These are phyloP conservation scores for Leccinum idahoense DNA, from an alignment of 1,284 basidiomycete species.

Conservation along the genomic window DNA sequence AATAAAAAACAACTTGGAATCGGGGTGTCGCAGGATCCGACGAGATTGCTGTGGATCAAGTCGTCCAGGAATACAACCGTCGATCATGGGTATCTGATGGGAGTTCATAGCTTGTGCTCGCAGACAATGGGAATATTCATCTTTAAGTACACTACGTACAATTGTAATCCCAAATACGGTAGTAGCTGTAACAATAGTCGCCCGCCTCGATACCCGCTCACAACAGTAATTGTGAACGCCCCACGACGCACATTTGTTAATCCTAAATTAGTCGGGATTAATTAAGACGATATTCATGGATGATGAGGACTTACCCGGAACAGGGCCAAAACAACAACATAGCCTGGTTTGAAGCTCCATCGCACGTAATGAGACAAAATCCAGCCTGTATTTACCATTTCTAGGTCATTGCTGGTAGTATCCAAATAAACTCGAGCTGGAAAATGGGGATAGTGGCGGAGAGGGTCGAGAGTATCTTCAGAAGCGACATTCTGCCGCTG, in stretches of 20 bases:
- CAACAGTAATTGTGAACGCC: neutral
- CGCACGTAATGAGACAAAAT: neutral
- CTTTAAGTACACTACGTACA: neutral
- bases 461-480: neutral
- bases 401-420: neutral
- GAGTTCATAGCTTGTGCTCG: neutral
- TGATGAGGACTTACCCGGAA: neutral
- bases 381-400: neutral
- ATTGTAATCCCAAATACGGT: neutral
- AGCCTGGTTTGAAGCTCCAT: neutral
- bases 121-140: neutral
- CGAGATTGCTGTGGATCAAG: neutral
- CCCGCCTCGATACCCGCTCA: neutral
- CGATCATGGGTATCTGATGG: neutral
- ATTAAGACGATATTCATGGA: neutral
- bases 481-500: neutral
- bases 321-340: neutral
- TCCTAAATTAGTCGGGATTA: neutral
- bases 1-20: neutral
- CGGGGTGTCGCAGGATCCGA: neutral
- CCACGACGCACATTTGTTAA: neutral
- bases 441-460: neutral
- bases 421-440: neutral
- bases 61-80: neutral
- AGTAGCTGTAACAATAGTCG: neutral